phyloP scores from a whole-genome alignment of 2,329 filamentous ascomycete species.

The Cladophialophora carrionii region DNA sequence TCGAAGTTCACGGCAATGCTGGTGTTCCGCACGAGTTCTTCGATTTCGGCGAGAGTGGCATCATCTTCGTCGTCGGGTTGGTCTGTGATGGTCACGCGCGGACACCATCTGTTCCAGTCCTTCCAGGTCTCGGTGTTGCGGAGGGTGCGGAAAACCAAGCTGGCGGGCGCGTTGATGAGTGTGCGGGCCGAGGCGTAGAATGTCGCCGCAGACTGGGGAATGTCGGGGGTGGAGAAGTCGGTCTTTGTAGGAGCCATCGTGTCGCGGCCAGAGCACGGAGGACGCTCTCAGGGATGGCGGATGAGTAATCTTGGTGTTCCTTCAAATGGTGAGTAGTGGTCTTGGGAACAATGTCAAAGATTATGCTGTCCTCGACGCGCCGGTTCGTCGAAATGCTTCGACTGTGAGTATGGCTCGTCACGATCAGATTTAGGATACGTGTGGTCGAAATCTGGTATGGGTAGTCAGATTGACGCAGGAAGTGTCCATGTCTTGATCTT shows the following conservation, averaged over 20 bases:
- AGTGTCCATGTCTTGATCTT: background rate
- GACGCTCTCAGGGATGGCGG: too few species aligned
- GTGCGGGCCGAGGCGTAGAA: conserved; percentile 44
- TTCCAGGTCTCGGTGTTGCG: conserved; percentile 52
- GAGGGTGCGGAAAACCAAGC: conserved; percentile 50
- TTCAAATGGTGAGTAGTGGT: background rate
- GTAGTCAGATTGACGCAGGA: background rate
- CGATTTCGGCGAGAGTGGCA: conserved; percentile 33
- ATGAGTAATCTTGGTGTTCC: background rate
- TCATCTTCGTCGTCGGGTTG: conserved; percentile 41
- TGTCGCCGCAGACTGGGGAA: conserved; percentile 41
- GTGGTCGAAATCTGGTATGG: background rate
- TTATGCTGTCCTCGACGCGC: background rate
- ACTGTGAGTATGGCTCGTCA: background rate
- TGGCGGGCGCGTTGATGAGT: conserved; percentile 48
- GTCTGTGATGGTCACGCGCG: conserved; percentile 50
- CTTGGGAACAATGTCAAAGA: background rate
- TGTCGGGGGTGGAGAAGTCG: conserved; percentile 42
- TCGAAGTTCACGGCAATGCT: conserved; percentile 37
- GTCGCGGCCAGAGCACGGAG: background rate
- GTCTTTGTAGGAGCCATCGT: conserved; percentile 26
- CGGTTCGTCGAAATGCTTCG: background rate
- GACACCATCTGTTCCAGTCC: conserved; percentile 54
- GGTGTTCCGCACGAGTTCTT: conserved; percentile 38
- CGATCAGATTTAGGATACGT: background rate